These are phyloP conservation scores for Penicillium cinerascens DNA, from an alignment of 495 filamentous ascomycete species.

Conservation along the genomic window DNA sequence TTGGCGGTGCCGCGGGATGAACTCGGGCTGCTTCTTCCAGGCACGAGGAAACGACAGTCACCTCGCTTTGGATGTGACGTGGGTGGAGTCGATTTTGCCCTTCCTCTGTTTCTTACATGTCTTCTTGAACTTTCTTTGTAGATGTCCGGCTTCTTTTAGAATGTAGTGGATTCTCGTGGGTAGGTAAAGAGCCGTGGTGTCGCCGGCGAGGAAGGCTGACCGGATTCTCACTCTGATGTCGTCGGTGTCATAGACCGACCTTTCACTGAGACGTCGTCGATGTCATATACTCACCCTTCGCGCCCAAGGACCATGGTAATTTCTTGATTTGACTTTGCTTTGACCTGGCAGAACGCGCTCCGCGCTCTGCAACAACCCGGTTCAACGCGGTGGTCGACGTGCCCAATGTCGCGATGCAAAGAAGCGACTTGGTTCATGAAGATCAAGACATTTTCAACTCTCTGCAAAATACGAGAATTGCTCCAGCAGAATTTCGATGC, in stretches of 20 bases:
- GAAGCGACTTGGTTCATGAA: conserved; percentile 11
- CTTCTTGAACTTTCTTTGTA: neutral
- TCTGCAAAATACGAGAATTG: conserved; percentile 22
- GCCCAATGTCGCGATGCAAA: conserved; percentile 6
- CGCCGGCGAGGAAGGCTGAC: conserved; percentile 34
- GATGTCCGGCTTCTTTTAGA: neutral
- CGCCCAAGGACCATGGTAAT: no score
- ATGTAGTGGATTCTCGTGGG: conserved; percentile 44
- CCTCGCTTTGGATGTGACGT: conserved; percentile 24
- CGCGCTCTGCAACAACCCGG: conserved; percentile 31
- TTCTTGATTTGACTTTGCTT: conserved; percentile 6
- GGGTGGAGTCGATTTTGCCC: conserved; percentile 12
- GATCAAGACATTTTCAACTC: conserved; percentile 17
- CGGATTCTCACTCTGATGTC: conserved; percentile 22
- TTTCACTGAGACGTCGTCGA: no score
- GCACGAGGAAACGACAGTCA: conserved; percentile 41
- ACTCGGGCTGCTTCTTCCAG: conserved; percentile 27
- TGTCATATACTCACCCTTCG: no score
- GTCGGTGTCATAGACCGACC: conserved; percentile 14
- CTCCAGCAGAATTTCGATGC: conserved; percentile 21
- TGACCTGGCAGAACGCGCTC: conserved; percentile 12
- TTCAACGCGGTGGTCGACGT: no score
- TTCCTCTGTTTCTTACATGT: neutral
- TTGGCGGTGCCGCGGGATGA: neutral
- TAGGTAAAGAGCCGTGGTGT: conserved; percentile 50